Percentiles rank a stretch among this genome's conserved stretches.
Evolutionary conservation across 768 basidiomycete genomes (phyloP).

Genomic region (Tylopilus balloui): DNA sequence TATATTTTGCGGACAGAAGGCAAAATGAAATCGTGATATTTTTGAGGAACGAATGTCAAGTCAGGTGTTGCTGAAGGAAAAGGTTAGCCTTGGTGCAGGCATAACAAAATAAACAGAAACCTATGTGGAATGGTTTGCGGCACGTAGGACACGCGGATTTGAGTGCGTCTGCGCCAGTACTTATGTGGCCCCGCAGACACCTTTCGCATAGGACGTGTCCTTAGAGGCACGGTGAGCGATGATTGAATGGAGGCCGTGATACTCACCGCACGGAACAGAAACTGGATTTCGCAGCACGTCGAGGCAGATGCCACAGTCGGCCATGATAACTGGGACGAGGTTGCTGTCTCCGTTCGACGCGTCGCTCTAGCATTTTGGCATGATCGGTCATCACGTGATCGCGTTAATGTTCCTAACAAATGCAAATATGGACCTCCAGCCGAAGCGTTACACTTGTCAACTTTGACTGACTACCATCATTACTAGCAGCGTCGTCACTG

Average conservation of each 20-base stretch:
- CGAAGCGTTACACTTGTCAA: neutral
- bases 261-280: constrained; percentile 60
- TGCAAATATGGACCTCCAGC: constrained; percentile 19
- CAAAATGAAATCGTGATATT: constrained; percentile 53
- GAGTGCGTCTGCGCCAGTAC: constrained; percentile 28
- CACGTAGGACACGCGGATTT: constrained; percentile 58
- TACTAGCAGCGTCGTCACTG: too few species aligned
- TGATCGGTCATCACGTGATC: constrained; percentile 23
- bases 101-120: constrained; percentile 35
- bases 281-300: constrained; percentile 52
- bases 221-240: constrained; percentile 21
- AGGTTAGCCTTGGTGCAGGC: neutral
- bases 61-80: constrained; percentile 45
- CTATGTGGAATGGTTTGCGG: constrained; percentile 48
- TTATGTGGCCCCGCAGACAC: constrained; percentile 43
- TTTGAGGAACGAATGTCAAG: constrained; percentile 46
- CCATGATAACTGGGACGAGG: constrained; percentile 31
- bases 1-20: constrained; percentile 56
- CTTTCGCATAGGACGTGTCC: constrained; percentile 65
- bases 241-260: neutral
- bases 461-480: constrained; percentile 6
- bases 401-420: constrained; percentile 22
- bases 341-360: neutral
- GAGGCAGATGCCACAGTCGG: constrained; percentile 58
- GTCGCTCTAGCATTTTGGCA: too few species aligned